Evolutionary conservation across 2,329 filamentous ascomycete species (phyloP).

Genomic region (Rugonectria rugulosa): DNA sequence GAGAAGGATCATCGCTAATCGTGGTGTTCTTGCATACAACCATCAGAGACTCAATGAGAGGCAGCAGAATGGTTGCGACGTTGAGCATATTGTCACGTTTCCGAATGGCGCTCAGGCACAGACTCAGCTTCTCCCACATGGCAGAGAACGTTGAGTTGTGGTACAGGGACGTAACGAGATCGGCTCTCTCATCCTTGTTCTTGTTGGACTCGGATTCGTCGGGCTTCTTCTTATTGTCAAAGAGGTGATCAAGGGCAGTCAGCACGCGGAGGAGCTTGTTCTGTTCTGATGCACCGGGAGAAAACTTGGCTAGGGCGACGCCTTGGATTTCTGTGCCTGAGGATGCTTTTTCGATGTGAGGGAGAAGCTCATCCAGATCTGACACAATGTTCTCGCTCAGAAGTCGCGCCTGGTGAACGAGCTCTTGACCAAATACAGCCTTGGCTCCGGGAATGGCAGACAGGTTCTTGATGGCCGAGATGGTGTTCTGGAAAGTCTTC

Average conservation of each 20-base stretch:
- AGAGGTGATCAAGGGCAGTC: constrained; percentile 94
- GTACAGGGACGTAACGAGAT: constrained; percentile 87
- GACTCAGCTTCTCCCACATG: constrained; percentile 91
- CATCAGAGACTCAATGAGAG: constrained; percentile 96
- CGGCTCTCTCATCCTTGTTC: constrained; percentile 73
- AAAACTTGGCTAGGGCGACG: constrained; percentile 92
- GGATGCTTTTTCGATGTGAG: constrained; percentile 85
- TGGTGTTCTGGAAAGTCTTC: constrained; percentile 96
- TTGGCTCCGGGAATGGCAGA: constrained; percentile 92
- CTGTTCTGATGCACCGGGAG: constrained; percentile 93
- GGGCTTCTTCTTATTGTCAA: constrained; percentile 79
- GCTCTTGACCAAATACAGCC: constrained; percentile 88
- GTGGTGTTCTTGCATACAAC: constrained; percentile 99
- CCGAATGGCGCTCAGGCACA: constrained; percentile 86
- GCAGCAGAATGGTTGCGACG: constrained; percentile 92
- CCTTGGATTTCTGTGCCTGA: constrained; percentile 96
- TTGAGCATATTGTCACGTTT: constrained; percentile 96
- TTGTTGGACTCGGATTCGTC: constrained; percentile 58
- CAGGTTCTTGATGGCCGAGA: constrained; percentile 98
- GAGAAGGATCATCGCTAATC: constrained; percentile 69
- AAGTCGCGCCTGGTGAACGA: constrained; percentile 85
- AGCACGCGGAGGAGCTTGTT: constrained; percentile 92
- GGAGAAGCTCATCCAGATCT: constrained; percentile 84
- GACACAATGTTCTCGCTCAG: constrained; percentile 84
- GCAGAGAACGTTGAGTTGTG: constrained; percentile 89